These are phyloP conservation scores for Leccinum pallidistipes DNA, from an alignment of 1,284 basidiomycete species.

Conservation along the genomic window DNA sequence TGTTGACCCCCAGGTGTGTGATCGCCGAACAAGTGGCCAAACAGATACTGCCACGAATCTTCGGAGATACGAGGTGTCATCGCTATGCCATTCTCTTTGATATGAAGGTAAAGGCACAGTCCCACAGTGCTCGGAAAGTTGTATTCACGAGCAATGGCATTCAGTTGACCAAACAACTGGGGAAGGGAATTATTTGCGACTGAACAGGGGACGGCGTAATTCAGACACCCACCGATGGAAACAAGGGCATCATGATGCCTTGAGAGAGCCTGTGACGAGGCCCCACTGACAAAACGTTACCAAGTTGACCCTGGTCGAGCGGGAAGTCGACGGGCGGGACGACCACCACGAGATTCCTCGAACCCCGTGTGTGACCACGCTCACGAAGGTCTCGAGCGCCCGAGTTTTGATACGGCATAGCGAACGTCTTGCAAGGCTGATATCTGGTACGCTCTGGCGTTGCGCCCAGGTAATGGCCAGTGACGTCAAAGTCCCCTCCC, in stretches of 20 bases:
- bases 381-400: slow-evolving; percentile 40
- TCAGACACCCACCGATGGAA: slow-evolving; percentile 59
- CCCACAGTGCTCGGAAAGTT: slow-evolving; percentile 75
- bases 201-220: not conserved
- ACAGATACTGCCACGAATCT: slow-evolving; percentile 72
- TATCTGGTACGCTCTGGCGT: slow-evolving; percentile 34
- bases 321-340: slow-evolving; percentile 61
- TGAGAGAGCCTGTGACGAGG: slow-evolving; percentile 61
- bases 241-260: slow-evolving; percentile 73
- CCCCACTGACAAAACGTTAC: slow-evolving; percentile 59
- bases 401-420: slow-evolving; percentile 58
- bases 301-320: slow-evolving; percentile 60
- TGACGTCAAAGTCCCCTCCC: slow-evolving; percentile 21
- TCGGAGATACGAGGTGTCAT: slow-evolving; percentile 73
- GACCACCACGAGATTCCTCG: slow-evolving; percentile 65
- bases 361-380: slow-evolving; percentile 43
- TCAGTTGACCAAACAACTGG: slow-evolving; percentile 72
- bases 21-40: slow-evolving; percentile 62
- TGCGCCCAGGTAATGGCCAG: slow-evolving; percentile 15
- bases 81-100: slow-evolving; percentile 53
- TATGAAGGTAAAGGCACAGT: slow-evolving; percentile 70
- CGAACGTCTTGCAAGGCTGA: slow-evolving; percentile 48
- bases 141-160: slow-evolving; percentile 77
- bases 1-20: slow-evolving; percentile 34
- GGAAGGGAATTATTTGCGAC: not conserved